Conservation (phyloP, 2,329 filamentous ascomycete species). For the Calonectria crousiana region DNA sequence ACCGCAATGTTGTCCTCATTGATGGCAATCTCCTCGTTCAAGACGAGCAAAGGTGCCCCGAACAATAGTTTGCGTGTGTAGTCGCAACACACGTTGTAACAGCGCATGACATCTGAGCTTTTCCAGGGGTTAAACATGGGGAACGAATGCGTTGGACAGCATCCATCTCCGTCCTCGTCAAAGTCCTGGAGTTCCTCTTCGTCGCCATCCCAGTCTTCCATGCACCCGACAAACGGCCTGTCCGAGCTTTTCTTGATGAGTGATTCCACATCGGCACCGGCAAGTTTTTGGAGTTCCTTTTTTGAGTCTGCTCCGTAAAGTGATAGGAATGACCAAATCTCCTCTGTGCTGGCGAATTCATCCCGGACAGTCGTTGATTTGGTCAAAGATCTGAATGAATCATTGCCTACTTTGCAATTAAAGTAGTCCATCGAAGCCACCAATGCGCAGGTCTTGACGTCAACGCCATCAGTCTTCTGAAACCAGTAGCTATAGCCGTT, state of each 20-base stretch:
- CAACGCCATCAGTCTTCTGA: background rate
- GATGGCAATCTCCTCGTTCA: conserved; percentile 11
- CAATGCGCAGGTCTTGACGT: conserved; percentile 11
- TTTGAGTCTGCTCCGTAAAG: background rate
- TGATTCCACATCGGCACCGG: background rate
- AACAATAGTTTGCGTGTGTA: conserved; percentile 6
- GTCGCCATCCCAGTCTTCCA: conserved; percentile 20
- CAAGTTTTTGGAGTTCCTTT: background rate
- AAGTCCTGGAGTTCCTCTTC: background rate
- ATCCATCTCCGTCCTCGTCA: conserved; percentile 15
- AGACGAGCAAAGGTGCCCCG: conserved; percentile 4
- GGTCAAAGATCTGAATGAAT: conserved; percentile 1
- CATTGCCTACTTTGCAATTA: conserved; percentile 11
- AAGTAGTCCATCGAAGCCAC: conserved; percentile 17
- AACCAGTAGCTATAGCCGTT: conserved; percentile 23
- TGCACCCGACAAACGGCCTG: background rate
- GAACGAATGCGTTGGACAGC: conserved; percentile 14
- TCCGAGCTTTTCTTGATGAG: conserved; percentile 2
- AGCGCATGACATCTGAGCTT: background rate
- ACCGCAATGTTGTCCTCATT: conserved; percentile 3
- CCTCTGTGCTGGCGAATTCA: background rate
- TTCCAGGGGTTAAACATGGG: conserved; percentile 26
- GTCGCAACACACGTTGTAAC: conserved; percentile 5
- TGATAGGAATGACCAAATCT: conserved; percentile 6
- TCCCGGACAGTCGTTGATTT: background rate